Evolutionary conservation across 1,139 yeast species (phyloP), one percentile per base, ranked within the genome.

Genomic region (Yamadazyma spencermartinsiae): DNA sequence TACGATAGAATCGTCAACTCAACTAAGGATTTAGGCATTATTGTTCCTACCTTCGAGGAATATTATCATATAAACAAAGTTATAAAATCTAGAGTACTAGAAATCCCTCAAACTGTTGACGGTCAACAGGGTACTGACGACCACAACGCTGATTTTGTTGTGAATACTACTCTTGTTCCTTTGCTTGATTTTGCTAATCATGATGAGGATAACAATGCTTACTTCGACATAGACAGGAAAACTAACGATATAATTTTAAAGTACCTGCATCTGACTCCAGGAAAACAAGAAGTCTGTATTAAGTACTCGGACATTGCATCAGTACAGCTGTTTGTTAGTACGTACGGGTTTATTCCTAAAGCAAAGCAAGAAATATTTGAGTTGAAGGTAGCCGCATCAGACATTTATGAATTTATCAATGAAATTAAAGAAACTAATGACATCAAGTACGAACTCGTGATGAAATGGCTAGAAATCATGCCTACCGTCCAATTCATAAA

Each of bases 141-240:
- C 15, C 48, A 45, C 20, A 19, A 19, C n/a, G 58, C 56, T 11
- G 76, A 72, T 35, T 82, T 64, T 45, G 56, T 60, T 8, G 76
- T 77, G 4, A 72, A 76, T 38, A 68, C 80, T 0, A 73, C 86
- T 0, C 56, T 83, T 39, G 86, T 83, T 0, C 89, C 92, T 0
- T 46, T 80, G 1, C 53, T 83, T 24, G 92, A 83, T 54, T 83
- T 77, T 65, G 86, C 76, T 4, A 83, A 83, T 52, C 92, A 83
- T 53, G 61, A 60, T 33, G 61, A 57, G 30, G 27, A 44, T 5
- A 60, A 63, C 34, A 82, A 80, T 55, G 75, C 85, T 0, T 71
- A 65, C 46, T 83, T 81, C 58, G 92, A 83, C 54, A 68, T 81
- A 11, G 88, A 82, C 53, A 61, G 69, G 16, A 31, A 40, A 0